Conservation (phyloP, 129 eudicot genomes). For the Deinandra increscens region DNA sequence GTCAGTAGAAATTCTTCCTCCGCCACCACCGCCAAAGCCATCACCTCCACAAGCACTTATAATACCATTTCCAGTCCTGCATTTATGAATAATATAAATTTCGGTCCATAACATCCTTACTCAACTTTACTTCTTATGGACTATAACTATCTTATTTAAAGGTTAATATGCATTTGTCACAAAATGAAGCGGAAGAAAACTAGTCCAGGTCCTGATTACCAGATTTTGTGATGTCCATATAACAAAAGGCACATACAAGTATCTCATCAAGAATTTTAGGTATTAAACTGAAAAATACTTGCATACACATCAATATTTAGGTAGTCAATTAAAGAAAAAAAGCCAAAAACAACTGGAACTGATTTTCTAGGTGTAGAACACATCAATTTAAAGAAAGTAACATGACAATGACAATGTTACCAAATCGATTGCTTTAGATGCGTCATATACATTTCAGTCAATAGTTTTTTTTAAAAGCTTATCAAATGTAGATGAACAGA, state of each 20-base stretch:
- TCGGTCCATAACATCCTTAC: slow-evolving; percentile 4
- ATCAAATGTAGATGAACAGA: not conserved
- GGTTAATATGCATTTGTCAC: not conserved
- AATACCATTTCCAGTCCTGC: slow-evolving; percentile 83
- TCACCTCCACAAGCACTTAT: slow-evolving; percentile 88
- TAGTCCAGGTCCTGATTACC: not conserved
- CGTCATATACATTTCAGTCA: not conserved
- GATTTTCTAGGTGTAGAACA: slow-evolving; percentile 9
- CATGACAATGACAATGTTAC: slow-evolving; percentile 4
- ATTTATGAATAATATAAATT: slow-evolving; percentile 31
- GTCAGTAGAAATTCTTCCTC: slow-evolving; percentile 90
- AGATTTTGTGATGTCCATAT: slow-evolving; percentile 7
- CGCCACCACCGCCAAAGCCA: slow-evolving; percentile 98
- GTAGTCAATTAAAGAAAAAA: slow-evolving; percentile 13
- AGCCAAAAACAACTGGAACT: not conserved
- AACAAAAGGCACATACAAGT: slow-evolving; percentile 20
- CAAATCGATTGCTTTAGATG: slow-evolving; percentile 17
- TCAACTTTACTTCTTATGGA: slow-evolving; percentile 4
- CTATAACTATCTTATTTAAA: not conserved
- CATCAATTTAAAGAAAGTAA: slow-evolving; percentile 4
- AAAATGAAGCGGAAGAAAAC: not conserved
- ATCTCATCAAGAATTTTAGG: slow-evolving; percentile 2
- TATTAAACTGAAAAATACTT: not conserved
- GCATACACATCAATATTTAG: slow-evolving; percentile 2
- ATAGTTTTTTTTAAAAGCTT: not conserved